These are phyloP conservation scores for Sisymbrium irio DNA, from an alignment of 345 rosid species.

Conservation along the genomic window DNA sequence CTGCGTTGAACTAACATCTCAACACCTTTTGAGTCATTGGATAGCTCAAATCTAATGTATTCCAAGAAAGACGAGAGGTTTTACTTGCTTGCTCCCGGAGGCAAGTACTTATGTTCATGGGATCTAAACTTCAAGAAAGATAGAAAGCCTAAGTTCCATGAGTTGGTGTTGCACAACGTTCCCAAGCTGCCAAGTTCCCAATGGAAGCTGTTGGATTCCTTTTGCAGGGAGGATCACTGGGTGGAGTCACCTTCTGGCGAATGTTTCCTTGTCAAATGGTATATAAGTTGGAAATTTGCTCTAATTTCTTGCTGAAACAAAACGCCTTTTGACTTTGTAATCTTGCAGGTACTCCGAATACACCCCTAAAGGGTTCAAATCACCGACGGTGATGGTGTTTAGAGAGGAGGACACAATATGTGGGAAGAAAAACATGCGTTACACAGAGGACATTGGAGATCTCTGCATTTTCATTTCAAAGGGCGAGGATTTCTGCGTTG, in stretches of 20 bases:
- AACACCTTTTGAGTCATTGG: background rate
- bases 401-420: background rate
- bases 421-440: background rate
- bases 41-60: too few relatives aligned
- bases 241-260: constrained; percentile 8
- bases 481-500: background rate
- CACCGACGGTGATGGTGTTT: background rate
- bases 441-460: background rate
- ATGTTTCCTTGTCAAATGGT: constrained; percentile 1
- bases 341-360: background rate
- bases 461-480: background rate
- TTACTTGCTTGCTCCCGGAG: background rate
- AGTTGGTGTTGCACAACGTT: background rate
- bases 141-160: background rate
- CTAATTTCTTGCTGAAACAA: too few relatives aligned
- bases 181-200: background rate
- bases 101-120: background rate
- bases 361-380: background rate
- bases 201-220: background rate
- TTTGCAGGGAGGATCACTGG: background rate
- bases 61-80: too few relatives aligned
- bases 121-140: background rate
- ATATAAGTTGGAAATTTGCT: background rate
- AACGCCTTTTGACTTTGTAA: too few relatives aligned
- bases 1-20: constrained; percentile 5